Evolutionary conservation across 1,284 basidiomycete species (phyloP).

Genomic region (Puccinia triticina): DNA sequence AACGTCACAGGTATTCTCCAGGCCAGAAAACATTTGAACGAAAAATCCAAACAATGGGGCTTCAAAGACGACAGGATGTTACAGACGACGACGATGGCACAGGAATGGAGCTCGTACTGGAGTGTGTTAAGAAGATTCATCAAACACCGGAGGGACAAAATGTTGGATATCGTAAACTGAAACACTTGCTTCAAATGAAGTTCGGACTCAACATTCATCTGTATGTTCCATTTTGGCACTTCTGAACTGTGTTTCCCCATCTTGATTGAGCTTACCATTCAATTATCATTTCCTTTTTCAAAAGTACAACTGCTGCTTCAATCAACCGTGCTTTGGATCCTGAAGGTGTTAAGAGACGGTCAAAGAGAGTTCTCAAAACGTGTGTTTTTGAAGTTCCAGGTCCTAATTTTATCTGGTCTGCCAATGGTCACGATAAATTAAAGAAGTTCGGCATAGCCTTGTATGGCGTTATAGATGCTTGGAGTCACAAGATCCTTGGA

Average conservation of each 20-base stretch:
- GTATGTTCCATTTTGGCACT: background rate
- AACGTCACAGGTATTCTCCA: too few species aligned
- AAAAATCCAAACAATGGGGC: too few species aligned
- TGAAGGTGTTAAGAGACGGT: background rate
- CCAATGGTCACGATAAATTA: background rate
- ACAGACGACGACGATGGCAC: too few species aligned
- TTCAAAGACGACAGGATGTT: too few species aligned
- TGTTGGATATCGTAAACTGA: too few species aligned
- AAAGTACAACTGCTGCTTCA: background rate
- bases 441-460: conserved; percentile 20
- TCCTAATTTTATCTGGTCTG: conserved; percentile 24
- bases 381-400: conserved; percentile 1
- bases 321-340: conserved; percentile 12
- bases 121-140: too few species aligned
- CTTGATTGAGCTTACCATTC: background rate
- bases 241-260: background rate
- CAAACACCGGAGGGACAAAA: too few species aligned
- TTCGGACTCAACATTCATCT: background rate
- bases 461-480: background rate
- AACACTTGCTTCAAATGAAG: too few species aligned
- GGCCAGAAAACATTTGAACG: too few species aligned
- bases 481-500: background rate
- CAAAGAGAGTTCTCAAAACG: background rate
- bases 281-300: background rate
- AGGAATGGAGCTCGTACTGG: too few species aligned